Evolutionary conservation across 2,329 filamentous ascomycete species (phyloP).

Genomic region (Colletotrichum orchidophilum): DNA sequence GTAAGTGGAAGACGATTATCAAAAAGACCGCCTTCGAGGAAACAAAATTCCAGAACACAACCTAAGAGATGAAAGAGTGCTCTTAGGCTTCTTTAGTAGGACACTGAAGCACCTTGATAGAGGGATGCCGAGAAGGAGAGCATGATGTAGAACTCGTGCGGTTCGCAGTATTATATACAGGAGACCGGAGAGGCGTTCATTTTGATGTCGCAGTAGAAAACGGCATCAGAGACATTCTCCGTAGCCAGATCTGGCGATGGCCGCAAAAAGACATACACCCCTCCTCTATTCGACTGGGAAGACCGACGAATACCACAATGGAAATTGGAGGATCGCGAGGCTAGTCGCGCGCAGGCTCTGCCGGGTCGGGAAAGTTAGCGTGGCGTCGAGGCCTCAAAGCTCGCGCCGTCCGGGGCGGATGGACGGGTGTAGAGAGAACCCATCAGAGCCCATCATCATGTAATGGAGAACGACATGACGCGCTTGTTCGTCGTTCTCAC

Average conservation of each 20-base stretch:
- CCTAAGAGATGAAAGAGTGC: background rate
- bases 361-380: conserved; percentile 4
- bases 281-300: background rate
- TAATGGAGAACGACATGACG: background rate
- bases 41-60: background rate
- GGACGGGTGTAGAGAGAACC: background rate
- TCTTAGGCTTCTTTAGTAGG: background rate
- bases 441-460: background rate
- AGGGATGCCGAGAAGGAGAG: background rate
- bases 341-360: background rate
- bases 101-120: conserved; percentile 5
- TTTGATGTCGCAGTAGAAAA: conserved; percentile 21
- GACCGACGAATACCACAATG: conserved; percentile 16
- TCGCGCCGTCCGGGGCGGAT: background rate
- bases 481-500: background rate
- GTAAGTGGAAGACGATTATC: background rate
- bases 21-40: background rate
- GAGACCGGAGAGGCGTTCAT: background rate
- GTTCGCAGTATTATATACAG: conserved; percentile 19
- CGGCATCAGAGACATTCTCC: background rate
- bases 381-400: conserved; percentile 6
- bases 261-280: background rate
- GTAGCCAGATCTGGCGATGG: background rate
- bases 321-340: conserved; percentile 24
- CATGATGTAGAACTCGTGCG: background rate